phyloP scores from a whole-genome alignment of 257 asterid species.

The Henckelia pumila region DNA sequence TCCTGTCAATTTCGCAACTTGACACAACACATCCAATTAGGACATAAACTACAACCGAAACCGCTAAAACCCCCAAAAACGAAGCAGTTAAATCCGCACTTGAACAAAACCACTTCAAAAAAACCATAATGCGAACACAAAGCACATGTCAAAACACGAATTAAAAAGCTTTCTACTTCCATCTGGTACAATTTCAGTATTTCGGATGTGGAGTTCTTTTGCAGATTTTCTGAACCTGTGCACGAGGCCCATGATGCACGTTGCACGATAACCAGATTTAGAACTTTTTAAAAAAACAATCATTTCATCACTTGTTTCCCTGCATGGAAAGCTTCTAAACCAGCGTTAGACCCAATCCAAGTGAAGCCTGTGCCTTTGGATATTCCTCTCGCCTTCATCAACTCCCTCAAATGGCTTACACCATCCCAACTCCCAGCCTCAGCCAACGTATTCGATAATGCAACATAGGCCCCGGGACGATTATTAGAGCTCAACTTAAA shows the following conservation, averaged over 20 bases:
- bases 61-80: too few relatives aligned
- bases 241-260: not conserved
- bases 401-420: constrained; percentile 74
- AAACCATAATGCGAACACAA: too few relatives aligned
- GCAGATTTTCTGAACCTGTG: not conserved
- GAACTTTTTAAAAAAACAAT: not conserved
- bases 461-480: constrained; percentile 81
- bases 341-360: constrained; percentile 69
- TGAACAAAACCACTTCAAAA: too few relatives aligned
- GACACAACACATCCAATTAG: too few relatives aligned
- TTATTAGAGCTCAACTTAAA: constrained; percentile 40
- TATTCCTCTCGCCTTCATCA: constrained; percentile 78
- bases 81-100: too few relatives aligned
- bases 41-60: too few relatives aligned
- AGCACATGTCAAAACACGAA: too few relatives aligned
- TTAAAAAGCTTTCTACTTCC: too few relatives aligned
- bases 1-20: too few relatives aligned
- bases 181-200: too few relatives aligned
- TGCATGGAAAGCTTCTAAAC: constrained; percentile 66
- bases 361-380: constrained; percentile 84
- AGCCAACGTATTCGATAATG: constrained; percentile 74
- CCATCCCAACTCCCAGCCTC: constrained; percentile 89
- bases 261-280: not conserved
- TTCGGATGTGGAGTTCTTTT: too few relatives aligned
- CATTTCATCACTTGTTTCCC: constrained; percentile 36